Percentiles rank a stretch among this genome's conserved stretches.
Conservation (phyloP, 768 basidiomycete species). For the Mycena capillaripes region DNA sequence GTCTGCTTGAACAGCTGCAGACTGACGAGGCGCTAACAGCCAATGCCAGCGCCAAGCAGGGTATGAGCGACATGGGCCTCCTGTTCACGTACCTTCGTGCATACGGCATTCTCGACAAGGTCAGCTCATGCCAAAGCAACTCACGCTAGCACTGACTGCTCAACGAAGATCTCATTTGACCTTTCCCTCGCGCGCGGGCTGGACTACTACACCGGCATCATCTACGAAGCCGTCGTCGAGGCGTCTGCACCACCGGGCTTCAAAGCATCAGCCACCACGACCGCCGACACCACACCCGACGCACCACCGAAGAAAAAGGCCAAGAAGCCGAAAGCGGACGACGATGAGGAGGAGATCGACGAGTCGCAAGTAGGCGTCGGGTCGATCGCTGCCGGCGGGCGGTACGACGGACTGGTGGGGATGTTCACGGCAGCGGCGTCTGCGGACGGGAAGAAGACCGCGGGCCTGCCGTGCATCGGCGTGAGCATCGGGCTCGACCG, state of each 20-base stretch:
- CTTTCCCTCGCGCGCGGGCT: conserved; percentile 97
- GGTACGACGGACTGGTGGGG: conserved; percentile 96
- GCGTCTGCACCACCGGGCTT: conserved; percentile 94
- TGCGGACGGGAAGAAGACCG: conserved; percentile 75
- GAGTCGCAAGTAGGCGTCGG: conserved; percentile 96
- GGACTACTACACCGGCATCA: conserved; percentile 99
- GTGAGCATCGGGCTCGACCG: conserved; percentile 94
- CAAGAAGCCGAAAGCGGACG: conserved; percentile 62
- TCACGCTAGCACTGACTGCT: neutral
- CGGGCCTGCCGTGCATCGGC: conserved; percentile 88
- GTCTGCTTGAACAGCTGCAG: conserved; percentile 79
- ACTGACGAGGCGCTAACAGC: conserved; percentile 74
- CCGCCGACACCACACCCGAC: conserved; percentile 47
- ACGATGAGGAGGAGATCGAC: conserved; percentile 79
- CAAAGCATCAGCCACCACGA: conserved; percentile 60
- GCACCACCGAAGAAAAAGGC: conserved; percentile 50
- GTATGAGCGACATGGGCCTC: conserved; percentile 87
- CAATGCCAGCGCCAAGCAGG: conserved; percentile 83
- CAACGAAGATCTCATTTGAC: conserved; percentile 90
- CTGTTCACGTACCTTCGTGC: conserved; percentile 87
- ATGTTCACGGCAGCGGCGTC: conserved; percentile 90
- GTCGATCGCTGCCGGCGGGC: conserved; percentile 98
- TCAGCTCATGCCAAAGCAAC: conserved; percentile 46
- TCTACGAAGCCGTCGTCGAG: conserved; percentile 96
- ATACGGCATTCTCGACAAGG: conserved; percentile 85